Base-by-base conservation (phyloP, 1,284 basidiomycete species). In the Microbotryomycetes sp. region DNA sequence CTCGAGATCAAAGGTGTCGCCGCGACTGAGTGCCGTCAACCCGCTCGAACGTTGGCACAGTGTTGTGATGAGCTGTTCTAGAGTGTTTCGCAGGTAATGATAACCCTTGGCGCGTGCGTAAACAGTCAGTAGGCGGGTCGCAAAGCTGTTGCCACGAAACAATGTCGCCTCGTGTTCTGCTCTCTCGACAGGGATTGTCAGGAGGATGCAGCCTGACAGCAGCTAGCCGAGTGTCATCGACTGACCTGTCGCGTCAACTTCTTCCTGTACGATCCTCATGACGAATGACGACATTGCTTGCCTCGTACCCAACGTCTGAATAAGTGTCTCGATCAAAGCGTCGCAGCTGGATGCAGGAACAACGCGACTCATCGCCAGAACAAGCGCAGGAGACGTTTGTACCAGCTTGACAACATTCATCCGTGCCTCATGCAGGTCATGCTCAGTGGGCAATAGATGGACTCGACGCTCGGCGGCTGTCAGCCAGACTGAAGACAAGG, bases 81-180 rank as follows among this genome's bases (percentile, higher is more conserved):
- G 82, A 29, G 92, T 81, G 54, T 81, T 83, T 32, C 91, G 81
- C 19, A 93, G 79, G 74, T 93, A 94, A 64, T 86, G 86, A 76
- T 93, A 94, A 4, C 91, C 92, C 65, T 92, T 89, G 29, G 87
- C 84, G 71, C 81, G 84, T 2, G 89, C 89, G 70, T 93, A 93
- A 1, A 85, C 83, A 6, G 89, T 90, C 49, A 94, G 76, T 62
- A 96, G 84, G 57, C 88, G 81, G 23, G 87, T 88, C 69, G 87
- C 90, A 7, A 88, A 88, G 2, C 87, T 87, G 74, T 94, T 94
- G 65, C 87, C 82, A 54, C 92, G 81, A 79, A 94, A 94, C 6
- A 96, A 77, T 26, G 83, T 82, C 1, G 85, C 82, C 70, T 93
- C 89, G 70, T 82, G 86, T 54, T 84, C 89, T 90, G 65, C 15